Base-by-base conservation (phyloP, 805 yeast species). In the Candida incommunis region DNA sequence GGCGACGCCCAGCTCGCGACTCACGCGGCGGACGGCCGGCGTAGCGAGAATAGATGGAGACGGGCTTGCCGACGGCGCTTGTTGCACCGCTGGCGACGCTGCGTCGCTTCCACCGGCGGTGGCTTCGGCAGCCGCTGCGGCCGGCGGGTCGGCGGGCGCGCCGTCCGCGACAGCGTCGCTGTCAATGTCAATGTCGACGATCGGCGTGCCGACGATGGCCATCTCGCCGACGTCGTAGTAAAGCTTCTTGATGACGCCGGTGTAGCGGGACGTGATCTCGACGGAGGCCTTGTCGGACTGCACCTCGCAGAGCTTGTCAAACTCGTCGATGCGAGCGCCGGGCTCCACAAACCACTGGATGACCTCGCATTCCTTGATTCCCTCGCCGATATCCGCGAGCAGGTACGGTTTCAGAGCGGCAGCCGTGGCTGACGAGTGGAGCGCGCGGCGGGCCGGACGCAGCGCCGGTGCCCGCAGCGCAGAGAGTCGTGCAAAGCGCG, bases 261-360 rank as follows among this genome's bases (percentile, higher is more conserved):
- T 48, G 45, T 51, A 60, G 15, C 65, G 46, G n/a, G 64, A 60
- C 3, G 64, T 58, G 43, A 60, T 60, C 43, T 60, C 64, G 7
- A 60, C 65, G 3, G 62, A 54, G 31, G 65, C 65, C 48, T 60
- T 60, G 45, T 60, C 65, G 37, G 58, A 51, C 49, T 60, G 65
- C 26, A 60, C 62, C 47, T 60, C 65, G 44, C 64, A 60, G 21
- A 60, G 54, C 15, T 56, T 59, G 43, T 60, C 65, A 43, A 60
- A 60, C 49, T 60, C 63, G 41, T 58, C 62, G 27, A 60, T 53
- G 16, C 54, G 49, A 13, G 62, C 61, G 2, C 62, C 61, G 15
- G 65, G 64, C 47, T 59, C 59, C 5, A 60, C 62, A 47, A 60
- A 57, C 65, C 65, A 60, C 47, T 60, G 65, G 35, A 60, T 60